phyloP scores from a whole-genome alignment of 139 green algal genomes.

The Chloropicon primus region DNA sequence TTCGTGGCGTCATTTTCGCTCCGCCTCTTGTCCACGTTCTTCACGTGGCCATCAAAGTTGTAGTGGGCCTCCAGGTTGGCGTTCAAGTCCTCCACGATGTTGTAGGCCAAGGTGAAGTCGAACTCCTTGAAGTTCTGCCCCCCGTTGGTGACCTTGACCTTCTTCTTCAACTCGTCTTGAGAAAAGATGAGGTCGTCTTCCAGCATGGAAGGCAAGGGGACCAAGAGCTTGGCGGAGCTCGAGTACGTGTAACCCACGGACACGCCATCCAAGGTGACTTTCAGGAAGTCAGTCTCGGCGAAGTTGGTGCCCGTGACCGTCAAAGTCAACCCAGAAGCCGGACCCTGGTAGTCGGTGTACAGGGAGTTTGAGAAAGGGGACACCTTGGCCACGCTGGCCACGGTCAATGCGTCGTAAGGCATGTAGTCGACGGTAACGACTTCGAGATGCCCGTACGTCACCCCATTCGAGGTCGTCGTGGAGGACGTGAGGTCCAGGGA shows the following conservation, averaged over 20 bases:
- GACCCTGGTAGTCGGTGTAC: not conserved
- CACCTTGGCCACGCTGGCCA: not conserved
- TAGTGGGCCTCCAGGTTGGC: not conserved
- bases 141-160: slow-evolving; percentile 10
- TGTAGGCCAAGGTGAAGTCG: slow-evolving; percentile 12
- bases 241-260: not conserved
- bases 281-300: slow-evolving; percentile 2
- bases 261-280: not conserved
- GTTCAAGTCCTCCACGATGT: slow-evolving; percentile 12
- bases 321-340: slow-evolving; percentile 1
- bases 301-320: slow-evolving; percentile 9
- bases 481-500: not conserved
- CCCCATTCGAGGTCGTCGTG: not conserved
- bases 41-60: slow-evolving; percentile 1
- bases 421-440: slow-evolving; percentile 1
- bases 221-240: not conserved
- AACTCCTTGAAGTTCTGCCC: slow-evolving; percentile 2
- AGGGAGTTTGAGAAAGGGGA: not conserved
- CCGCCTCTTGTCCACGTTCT: not conserved
- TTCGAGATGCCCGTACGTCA: slow-evolving; percentile 8
- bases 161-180: not conserved
- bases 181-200: not conserved
- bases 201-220: not conserved
- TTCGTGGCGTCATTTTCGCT: not conserved
- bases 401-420: slow-evolving; percentile 7